Evolutionary conservation across 192 early-diverging fungal species (phyloP).

Genomic region (Coemansia sp.): DNA sequence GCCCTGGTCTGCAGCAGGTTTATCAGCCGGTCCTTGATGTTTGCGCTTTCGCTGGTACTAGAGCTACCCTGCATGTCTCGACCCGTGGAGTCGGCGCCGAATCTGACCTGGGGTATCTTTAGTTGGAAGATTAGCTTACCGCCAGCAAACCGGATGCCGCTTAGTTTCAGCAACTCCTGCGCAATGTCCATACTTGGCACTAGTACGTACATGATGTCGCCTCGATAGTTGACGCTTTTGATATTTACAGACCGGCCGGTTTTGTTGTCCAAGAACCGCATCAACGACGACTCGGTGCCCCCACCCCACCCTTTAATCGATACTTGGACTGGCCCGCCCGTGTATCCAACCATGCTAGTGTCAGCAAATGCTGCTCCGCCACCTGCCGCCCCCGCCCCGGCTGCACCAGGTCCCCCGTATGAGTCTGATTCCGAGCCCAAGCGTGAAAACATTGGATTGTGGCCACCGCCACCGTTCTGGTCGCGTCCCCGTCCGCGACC

Average conservation of each 20-base stretch:
- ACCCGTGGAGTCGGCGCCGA: constrained; percentile 17
- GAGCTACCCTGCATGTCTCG: constrained; percentile 12
- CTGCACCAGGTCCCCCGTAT: not conserved
- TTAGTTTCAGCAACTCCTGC: constrained; percentile 42
- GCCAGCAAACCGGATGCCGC: constrained; percentile 47
- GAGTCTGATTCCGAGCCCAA: constrained; percentile 11
- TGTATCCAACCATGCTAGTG: constrained; percentile 18
- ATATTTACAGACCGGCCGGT: constrained; percentile 24
- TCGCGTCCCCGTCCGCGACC: constrained; percentile 35
- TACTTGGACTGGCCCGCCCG: constrained; percentile 30
- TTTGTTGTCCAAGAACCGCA: constrained; percentile 41
- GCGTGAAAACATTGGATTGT: constrained; percentile 35
- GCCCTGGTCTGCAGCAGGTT: constrained; percentile 41
- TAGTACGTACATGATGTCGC: constrained; percentile 44
- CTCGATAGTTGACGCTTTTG: constrained; percentile 29
- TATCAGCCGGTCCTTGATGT: constrained; percentile 38
- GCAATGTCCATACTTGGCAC: constrained; percentile 34
- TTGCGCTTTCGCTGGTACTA: constrained; percentile 20
- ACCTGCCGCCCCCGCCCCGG: not conserved
- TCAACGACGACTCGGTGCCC: constrained; percentile 33
- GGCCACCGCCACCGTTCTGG: constrained; percentile 16
- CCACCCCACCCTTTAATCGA: constrained; percentile 49
- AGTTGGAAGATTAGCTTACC: constrained; percentile 43
- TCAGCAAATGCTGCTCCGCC: constrained; percentile 25
- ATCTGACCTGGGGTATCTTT: constrained; percentile 38